phyloP scores from a whole-genome alignment of 768 basidiomycete species.

The Suillus weaverae region DNA sequence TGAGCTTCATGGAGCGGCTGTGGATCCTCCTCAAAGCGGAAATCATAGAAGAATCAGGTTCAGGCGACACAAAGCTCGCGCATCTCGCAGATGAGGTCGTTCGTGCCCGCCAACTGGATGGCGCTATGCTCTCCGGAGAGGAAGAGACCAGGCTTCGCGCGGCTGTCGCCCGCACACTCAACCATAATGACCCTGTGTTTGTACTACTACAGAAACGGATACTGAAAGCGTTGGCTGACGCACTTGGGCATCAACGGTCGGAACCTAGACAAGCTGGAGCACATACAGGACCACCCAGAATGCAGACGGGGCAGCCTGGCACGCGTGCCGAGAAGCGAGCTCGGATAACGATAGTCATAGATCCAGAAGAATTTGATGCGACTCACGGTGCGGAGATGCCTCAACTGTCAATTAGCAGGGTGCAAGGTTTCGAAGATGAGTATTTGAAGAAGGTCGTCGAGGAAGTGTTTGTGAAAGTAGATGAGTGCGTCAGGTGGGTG shows the following conservation, averaged over 20 bases:
- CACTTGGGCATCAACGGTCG: slow-evolving; percentile 17
- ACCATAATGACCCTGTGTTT: slow-evolving; percentile 65
- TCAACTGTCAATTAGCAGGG: slow-evolving; percentile 9
- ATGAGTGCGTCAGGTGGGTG: slow-evolving; percentile 51
- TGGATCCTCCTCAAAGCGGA: slow-evolving; percentile 67
- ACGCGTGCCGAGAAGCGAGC: slow-evolving; percentile 27
- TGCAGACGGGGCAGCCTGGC: slow-evolving; percentile 34
- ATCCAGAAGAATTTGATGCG: slow-evolving; percentile 22
- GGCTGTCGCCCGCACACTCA: slow-evolving; percentile 63
- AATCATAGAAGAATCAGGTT: slow-evolving; percentile 39
- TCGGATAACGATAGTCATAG: slow-evolving; percentile 20
- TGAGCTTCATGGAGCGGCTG: slow-evolving; percentile 55
- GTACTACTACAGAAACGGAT: slow-evolving; percentile 60
- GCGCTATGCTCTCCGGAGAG: slow-evolving; percentile 27
- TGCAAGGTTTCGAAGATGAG: slow-evolving; percentile 72
- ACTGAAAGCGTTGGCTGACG: slow-evolving; percentile 37
- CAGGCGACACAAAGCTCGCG: slow-evolving; percentile 51
- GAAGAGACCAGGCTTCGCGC: slow-evolving; percentile 56
- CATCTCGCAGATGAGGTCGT: slow-evolving; percentile 77
- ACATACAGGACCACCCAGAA: slow-evolving; percentile 18
- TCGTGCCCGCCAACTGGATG: slow-evolving; percentile 43
- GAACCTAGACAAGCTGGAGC: neutral
- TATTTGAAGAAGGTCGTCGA: slow-evolving; percentile 46
- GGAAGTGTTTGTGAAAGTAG: slow-evolving; percentile 43
- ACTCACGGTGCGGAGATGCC: neutral